Base-by-base conservation (phyloP, 2,329 filamentous ascomycete species). In the Aureobasidium melanogenum region DNA sequence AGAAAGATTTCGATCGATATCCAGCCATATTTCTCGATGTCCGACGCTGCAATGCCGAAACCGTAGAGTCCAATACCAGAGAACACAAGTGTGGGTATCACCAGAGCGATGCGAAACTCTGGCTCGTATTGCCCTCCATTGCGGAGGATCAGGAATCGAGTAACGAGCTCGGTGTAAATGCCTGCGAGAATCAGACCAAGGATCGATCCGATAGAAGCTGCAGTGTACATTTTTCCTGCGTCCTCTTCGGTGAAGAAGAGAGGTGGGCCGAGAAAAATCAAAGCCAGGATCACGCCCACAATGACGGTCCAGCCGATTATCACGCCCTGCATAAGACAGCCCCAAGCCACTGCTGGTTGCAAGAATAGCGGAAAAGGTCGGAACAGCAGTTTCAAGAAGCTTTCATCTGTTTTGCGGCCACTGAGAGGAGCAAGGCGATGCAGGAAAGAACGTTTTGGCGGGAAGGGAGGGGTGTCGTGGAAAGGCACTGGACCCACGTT, bases 271-370 rank as follows among this genome's bases (percentile, higher is more conserved):
- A 95, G 81, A 76, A 94, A 93, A 65, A 95, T 86, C 63, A 87
- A 84, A 17, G 87, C 88, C 51, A 95, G 77, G 66, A 94, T 85
- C 64, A 94, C 87, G 61, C 89, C 88, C 66, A 96, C 93, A 69
- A 97, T 90, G 17, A 97, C 89, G 1, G 92, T 96, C 92, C 93
- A 97, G 65, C 92, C 93, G 69, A 97, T 96, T 70, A 96, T 84
- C 5, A 89, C 84, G 17, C 92, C 92, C 79, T 96, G 92, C 59
- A 92, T 90, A 3, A 97, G 79, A 68, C 82, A 85, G 14, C 82
- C 81, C 89, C 91, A 96, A 41, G 95, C 74, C 67, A 97, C 90
- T 9, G 89, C 89, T 0, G 91, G 92, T 70, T 97, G 91, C 6
- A 88, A 72, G 67, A 96, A 87, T 0, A 97, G 81, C 0, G 89